phyloP scores from a whole-genome alignment of 139 green algal species.

The Dunaliella primolecta region DNA sequence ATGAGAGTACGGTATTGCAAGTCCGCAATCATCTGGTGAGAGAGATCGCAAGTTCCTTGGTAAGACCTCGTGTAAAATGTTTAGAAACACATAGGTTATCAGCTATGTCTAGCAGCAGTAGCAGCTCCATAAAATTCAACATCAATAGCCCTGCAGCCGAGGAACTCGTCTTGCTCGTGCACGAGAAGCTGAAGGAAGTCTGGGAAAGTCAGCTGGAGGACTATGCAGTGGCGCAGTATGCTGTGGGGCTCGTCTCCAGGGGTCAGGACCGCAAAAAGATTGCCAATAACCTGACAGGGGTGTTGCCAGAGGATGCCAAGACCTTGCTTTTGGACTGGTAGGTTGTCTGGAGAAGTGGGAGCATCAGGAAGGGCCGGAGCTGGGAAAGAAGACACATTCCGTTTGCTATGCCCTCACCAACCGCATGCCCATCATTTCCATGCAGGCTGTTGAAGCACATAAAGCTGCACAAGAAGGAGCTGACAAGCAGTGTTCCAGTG shows the following conservation, averaged over 20 bases:
- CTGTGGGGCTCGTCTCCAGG: background rate
- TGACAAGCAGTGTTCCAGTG: background rate
- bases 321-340: background rate
- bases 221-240: slow-evolving; percentile 13
- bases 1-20: too few species aligned
- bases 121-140: slow-evolving; percentile 2
- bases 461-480: background rate
- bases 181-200: slow-evolving; percentile 8
- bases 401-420: too few species aligned
- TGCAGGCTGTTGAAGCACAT: background rate
- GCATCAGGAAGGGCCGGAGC: background rate
- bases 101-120: too few species aligned
- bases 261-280: slow-evolving; percentile 6
- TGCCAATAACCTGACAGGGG: background rate
- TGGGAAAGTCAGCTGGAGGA: background rate
- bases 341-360: background rate
- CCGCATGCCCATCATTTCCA: too few species aligned
- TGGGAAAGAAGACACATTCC: background rate
- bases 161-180: background rate
- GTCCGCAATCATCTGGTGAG: too few species aligned
- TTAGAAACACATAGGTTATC: too few species aligned
- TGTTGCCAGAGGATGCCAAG: background rate
- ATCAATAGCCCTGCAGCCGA: background rate
- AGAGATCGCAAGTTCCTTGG: too few species aligned
- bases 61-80: too few species aligned